Evolutionary conservation across 2,329 filamentous ascomycete genomes (phyloP), one percentile per base, ranked within the genome.

Genomic region (Cercospora sp.): DNA sequence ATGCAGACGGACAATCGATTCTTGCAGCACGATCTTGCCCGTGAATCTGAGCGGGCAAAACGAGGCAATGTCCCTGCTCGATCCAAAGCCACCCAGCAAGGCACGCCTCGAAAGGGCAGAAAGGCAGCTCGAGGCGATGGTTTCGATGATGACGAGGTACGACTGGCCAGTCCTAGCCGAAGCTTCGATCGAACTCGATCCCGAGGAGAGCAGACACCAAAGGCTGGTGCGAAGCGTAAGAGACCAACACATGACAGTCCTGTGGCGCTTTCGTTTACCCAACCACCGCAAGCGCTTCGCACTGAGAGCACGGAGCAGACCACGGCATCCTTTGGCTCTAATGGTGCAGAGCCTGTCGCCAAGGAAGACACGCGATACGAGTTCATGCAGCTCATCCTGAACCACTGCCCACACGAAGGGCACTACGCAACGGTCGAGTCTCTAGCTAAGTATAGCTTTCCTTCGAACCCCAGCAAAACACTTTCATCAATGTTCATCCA

Each of bases 1-100:
- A 86, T 87, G 60, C 83, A 87, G 65, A 92, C 89, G 1, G 90
- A 92, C 77, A 86, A 90, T 68, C 85, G 90, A 71, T 95, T 95
- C 75, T 82, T 91, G 30, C 87, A 89, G 75, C 87, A 91, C 70
- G 91, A 94, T 74, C 80, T 92, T 72, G 85, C 84, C 45, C 90
- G 92, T 72, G 89, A 88, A 70, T 78, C 82, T 3, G 81, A 84
- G 70, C 80, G 83, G 57, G 77, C 81, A 77, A 86, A 86, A 82
- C 73, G 85, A 84, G 61, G 74, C 73, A 71, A 71, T 74, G 69
- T 66, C 26, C 60, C 68, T 4, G 69, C 65, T 31, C 72, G 69
- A 53, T 26, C 71, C 5, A 68, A 67, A 31, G 36, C 36, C 8
- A 74, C 69, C 13, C 71, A 71, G 53, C 67, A 62, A 55, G 71